These are phyloP conservation scores for Suhomyces kilbournensis DNA, from an alignment of 805 yeast genomes.

Conservation along the genomic window DNA sequence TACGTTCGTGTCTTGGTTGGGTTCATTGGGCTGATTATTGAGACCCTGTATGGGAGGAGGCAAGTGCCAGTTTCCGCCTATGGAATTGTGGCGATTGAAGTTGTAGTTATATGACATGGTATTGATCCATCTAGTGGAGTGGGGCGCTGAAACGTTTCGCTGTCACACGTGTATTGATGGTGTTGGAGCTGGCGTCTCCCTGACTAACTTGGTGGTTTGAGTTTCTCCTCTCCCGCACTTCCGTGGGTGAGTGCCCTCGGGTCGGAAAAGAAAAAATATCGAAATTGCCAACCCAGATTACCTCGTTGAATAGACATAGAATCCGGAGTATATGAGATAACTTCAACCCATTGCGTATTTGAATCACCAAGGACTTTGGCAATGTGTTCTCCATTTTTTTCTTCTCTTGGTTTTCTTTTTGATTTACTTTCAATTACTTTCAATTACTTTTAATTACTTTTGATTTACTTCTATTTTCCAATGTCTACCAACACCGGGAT, in stretches of 20 bases:
- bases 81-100: conserved; percentile 36
- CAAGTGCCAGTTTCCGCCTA: conserved; percentile 38
- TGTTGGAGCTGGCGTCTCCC: background rate
- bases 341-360: background rate
- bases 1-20: conserved; percentile 4
- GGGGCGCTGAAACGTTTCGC: background rate
- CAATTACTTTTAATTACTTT: background rate
- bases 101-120: conserved; percentile 32
- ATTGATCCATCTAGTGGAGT: background rate
- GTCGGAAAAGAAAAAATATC: background rate
- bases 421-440: too few relatives aligned
- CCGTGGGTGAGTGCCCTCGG: conserved; percentile 1
- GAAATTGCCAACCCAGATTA: background rate
- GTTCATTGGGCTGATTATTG: conserved; percentile 4
- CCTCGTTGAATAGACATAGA: background rate
- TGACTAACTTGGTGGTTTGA: background rate
- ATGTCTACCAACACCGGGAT: background rate
- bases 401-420: too few relatives aligned
- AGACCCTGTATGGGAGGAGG: conserved; percentile 26
- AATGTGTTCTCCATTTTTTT: too few relatives aligned
- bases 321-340: background rate
- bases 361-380: background rate
- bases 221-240: background rate
- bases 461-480: background rate
- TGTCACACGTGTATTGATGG: background rate